Conservation (phyloP, 2,329 filamentous ascomycete genomes). For the Diatrype stigma region DNA sequence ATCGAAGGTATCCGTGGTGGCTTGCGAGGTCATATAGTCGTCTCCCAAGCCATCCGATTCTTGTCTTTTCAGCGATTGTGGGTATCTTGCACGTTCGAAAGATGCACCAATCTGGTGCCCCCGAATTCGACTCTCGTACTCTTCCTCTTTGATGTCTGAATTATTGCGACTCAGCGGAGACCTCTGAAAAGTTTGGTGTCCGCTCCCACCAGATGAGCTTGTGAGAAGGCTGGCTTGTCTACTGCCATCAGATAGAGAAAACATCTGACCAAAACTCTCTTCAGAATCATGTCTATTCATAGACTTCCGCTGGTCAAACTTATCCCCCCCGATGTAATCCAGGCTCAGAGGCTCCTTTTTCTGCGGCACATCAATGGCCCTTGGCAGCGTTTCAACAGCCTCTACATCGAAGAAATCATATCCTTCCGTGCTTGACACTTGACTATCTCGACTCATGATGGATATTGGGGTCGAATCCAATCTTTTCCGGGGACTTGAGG, state of each 20-base stretch:
- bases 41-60: conserved; percentile 22
- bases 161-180: conserved; percentile 6
- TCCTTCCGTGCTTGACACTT: conserved; percentile 53
- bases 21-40: conserved; percentile 27
- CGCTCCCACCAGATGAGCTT: conserved; percentile 30
- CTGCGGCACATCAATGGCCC: conserved; percentile 50
- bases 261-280: conserved; percentile 55
- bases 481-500: conserved; percentile 36
- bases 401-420: conserved; percentile 64
- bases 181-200: conserved; percentile 6
- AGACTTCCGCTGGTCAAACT: conserved; percentile 26
- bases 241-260: conserved; percentile 51
- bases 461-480: conserved; percentile 50
- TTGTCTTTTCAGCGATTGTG: conserved; percentile 13
- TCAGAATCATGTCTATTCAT: conserved; percentile 50
- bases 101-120: conserved; percentile 34
- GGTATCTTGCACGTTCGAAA: conserved; percentile 14
- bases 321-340: conserved; percentile 29
- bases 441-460: conserved; percentile 46
- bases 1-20: conserved; percentile 24
- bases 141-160: conserved; percentile 27
- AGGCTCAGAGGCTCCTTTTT: conserved; percentile 34
- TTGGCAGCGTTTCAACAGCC: conserved; percentile 35
- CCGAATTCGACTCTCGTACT: conserved; percentile 44
- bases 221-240: conserved; percentile 35